phyloP scores from a whole-genome alignment of 352 stramenopile species.

The Pythium aphanidermatum region DNA sequence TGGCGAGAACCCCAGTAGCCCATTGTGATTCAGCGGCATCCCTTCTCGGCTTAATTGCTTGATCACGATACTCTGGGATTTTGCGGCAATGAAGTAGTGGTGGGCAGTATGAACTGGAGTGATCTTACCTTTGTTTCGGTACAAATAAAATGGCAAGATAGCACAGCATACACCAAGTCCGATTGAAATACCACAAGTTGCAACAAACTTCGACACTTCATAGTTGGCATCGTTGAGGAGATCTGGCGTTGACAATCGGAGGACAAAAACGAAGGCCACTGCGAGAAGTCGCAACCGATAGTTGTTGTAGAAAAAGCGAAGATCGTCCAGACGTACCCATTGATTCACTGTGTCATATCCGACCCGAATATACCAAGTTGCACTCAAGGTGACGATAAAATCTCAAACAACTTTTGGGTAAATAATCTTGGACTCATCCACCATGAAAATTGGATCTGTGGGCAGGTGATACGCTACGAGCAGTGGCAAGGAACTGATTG shows the following conservation, averaged over 20 bases:
- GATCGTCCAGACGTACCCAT: conserved; percentile 11
- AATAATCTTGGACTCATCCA: conserved; percentile 1
- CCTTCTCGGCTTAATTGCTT: conserved; percentile 16
- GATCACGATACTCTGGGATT: conserved; percentile 19
- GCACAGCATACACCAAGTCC: conserved; percentile 12
- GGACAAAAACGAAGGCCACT: conserved; percentile 10
- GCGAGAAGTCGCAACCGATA: conserved; percentile 12
- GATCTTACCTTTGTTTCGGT: not conserved
- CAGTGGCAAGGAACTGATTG: conserved; percentile 22
- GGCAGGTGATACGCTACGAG: conserved; percentile 28
- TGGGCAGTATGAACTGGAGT: not conserved
- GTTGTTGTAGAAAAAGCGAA: conserved; percentile 21
- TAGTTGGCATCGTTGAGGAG: conserved; percentile 18
- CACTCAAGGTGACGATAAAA: conserved; percentile 21
- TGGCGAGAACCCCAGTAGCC: conserved; percentile 21
- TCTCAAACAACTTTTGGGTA: conserved; percentile 23
- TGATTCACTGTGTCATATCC: conserved; percentile 25
- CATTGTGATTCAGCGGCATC: conserved; percentile 25
- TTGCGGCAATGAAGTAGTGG: not conserved
- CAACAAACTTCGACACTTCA: conserved; percentile 21
- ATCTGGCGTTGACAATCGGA: conserved; percentile 16
- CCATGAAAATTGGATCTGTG: conserved; percentile 24
- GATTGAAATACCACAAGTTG: conserved; percentile 4
- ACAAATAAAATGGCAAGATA: conserved; percentile 2
- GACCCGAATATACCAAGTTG: conserved; percentile 27